Percentiles rank a stretch among this genome's conserved stretches.
Conservation (phyloP, 148 eudicot species). For the Nyssa sinensis region DNA sequence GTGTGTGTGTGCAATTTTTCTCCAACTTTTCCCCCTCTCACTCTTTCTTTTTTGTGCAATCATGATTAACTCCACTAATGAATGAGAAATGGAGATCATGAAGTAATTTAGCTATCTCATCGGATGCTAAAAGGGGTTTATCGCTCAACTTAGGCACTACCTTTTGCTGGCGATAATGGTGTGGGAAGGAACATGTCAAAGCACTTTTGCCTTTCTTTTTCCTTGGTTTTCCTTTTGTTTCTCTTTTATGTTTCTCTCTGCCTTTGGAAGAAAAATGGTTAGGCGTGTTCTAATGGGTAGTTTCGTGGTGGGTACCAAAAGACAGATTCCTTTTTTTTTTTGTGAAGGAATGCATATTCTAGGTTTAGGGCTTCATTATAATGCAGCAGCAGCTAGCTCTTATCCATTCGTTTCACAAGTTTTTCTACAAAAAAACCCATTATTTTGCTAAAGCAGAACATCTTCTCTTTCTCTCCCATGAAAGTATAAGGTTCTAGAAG, state of each 20-base stretch:
- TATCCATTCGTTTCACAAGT: neutral
- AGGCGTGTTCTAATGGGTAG: neutral
- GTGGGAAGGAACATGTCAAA: neutral
- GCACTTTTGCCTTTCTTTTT: neutral
- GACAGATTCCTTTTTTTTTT: neutral
- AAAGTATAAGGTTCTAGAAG: no score
- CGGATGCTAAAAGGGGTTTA: no score
- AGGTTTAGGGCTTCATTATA: no score
- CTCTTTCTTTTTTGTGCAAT: neutral
- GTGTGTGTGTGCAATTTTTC: no score
- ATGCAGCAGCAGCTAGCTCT: no score
- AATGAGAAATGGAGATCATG: neutral
- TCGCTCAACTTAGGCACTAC: constrained; percentile 2
- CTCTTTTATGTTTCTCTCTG: neutral
- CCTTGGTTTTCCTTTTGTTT: neutral
- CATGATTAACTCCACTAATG: constrained; percentile 14
- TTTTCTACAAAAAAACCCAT: neutral
- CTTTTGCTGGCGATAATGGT: constrained; percentile 13
- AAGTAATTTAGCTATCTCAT: constrained; percentile 13
- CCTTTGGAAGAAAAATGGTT: neutral
- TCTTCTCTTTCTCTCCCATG: no score
- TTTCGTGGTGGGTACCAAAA: neutral
- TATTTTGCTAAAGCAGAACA: no score
- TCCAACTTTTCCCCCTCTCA: neutral
- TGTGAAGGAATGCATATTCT: neutral